These are phyloP conservation scores for Licmophora abbreviata DNA, from an alignment of 108 stramenopile species.

Conservation along the genomic window DNA sequence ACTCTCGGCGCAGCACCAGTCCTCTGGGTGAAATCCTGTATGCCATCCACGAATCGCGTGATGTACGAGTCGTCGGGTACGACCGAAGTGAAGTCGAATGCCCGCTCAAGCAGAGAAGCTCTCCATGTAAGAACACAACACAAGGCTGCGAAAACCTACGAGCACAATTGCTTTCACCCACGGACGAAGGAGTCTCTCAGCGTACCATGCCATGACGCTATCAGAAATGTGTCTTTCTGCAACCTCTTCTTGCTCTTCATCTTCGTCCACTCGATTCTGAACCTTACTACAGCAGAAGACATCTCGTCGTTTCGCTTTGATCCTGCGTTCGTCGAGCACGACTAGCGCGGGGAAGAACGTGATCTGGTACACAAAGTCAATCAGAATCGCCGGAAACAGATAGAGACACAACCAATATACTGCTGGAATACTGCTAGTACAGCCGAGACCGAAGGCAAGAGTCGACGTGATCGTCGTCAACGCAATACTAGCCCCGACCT, in stretches of 20 bases:
- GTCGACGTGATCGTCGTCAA: constrained; percentile 6
- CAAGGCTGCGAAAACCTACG: constrained; percentile 2
- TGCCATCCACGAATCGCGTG: background rate
- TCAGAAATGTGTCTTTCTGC: background rate
- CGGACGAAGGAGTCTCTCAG: background rate
- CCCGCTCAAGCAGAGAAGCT: constrained; percentile 1
- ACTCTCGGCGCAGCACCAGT: background rate
- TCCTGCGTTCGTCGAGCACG: constrained; percentile 2
- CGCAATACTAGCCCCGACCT: constrained; percentile 3
- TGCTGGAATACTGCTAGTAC: constrained; percentile 21
- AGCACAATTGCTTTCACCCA: constrained; percentile 5
- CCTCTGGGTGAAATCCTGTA: background rate
- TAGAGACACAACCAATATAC: constrained; percentile 5
- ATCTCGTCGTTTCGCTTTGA: constrained; percentile 3
- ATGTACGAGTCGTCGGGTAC: constrained; percentile 13
- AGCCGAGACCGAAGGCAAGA: background rate
- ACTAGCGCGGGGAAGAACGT: constrained; percentile 4
- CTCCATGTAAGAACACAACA: background rate
- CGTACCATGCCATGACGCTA: constrained; percentile 10
- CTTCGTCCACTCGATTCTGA: background rate
- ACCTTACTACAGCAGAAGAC: constrained; percentile 5
- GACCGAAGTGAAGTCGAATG: constrained; percentile 9
- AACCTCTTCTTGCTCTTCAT: background rate
- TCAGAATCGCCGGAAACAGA: background rate
- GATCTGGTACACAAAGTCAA: constrained; percentile 3